Evolutionary conservation across 2,329 filamentous ascomycete species (phyloP).

Genomic region (Aspergillus pseudoviridinutans): DNA sequence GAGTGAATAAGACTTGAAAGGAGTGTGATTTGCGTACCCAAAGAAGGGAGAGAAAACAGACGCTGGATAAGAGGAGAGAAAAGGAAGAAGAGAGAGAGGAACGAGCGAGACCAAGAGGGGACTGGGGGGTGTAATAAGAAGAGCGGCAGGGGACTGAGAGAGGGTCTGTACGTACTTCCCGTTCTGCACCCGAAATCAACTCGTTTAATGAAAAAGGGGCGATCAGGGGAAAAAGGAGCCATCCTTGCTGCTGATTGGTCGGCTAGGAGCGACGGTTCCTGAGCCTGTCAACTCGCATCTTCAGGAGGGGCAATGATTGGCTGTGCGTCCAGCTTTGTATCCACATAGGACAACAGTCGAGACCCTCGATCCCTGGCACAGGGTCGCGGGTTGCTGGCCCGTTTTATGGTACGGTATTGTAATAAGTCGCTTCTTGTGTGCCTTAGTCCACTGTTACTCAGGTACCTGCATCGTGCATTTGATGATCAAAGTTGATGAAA

Average conservation of each 20-base stretch:
- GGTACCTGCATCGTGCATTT: background rate
- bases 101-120: constrained; percentile 1
- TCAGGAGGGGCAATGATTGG: constrained; percentile 9
- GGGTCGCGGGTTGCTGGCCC: constrained; percentile 2
- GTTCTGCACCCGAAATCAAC: background rate
- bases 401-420: constrained; percentile 8
- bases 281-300: constrained; percentile 3
- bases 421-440: background rate
- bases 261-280: constrained; percentile 10
- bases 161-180: background rate
- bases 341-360: constrained; percentile 8
- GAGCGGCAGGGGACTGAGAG: background rate
- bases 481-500: background rate
- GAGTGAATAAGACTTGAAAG: constrained; percentile 10
- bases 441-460: background rate
- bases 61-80: background rate
- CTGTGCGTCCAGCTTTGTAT: background rate
- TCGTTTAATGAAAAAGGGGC: constrained; percentile 13
- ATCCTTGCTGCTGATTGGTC: constrained; percentile 9
- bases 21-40: constrained; percentile 12
- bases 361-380: constrained; percentile 8
- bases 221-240: constrained; percentile 12
- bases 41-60: constrained; percentile 1
- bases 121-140: constrained; percentile 6
- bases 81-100: background rate